These are phyloP conservation scores for Cerrena zonata DNA, from an alignment of 1,284 basidiomycete genomes.

Conservation along the genomic window DNA sequence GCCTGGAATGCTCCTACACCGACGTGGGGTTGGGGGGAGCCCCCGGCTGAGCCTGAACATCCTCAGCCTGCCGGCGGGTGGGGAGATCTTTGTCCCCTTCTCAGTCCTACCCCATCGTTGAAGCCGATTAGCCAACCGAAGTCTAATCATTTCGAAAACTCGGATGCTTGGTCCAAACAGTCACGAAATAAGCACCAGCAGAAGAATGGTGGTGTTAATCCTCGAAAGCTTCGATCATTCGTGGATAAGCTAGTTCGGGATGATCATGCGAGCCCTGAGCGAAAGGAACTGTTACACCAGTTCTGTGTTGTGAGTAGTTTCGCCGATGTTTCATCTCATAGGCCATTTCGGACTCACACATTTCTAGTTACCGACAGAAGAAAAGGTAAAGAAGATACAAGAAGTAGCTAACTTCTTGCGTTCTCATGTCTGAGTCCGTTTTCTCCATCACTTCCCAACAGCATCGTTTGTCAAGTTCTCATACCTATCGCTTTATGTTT, in stretches of 20 bases:
- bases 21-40: slow-evolving; percentile 1
- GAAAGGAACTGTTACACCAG: slow-evolving; percentile 39
- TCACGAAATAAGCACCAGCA: not conserved
- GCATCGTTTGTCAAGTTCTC: too few species aligned
- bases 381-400: slow-evolving; percentile 43
- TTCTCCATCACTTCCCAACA: too few species aligned
- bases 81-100: not conserved
- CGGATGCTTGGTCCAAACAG: not conserved
- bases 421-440: not conserved
- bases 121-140: not conserved
- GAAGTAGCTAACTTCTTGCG: slow-evolving; percentile 29
- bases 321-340: not conserved
- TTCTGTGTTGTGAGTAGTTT: slow-evolving; percentile 44
- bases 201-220: not conserved
- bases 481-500: too few species aligned
- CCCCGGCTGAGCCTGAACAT: not conserved
- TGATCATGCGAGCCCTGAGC: slow-evolving; percentile 33
- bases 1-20: not conserved
- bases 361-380: slow-evolving; percentile 45
- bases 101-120: not conserved
- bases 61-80: not conserved
- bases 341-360: too few species aligned
- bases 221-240: slow-evolving; percentile 26
- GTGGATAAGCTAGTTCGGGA: slow-evolving; percentile 45
- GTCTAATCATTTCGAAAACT: not conserved